phyloP scores from a whole-genome alignment of 2,329 filamentous ascomycete genomes.

The Xylaria multiplex region DNA sequence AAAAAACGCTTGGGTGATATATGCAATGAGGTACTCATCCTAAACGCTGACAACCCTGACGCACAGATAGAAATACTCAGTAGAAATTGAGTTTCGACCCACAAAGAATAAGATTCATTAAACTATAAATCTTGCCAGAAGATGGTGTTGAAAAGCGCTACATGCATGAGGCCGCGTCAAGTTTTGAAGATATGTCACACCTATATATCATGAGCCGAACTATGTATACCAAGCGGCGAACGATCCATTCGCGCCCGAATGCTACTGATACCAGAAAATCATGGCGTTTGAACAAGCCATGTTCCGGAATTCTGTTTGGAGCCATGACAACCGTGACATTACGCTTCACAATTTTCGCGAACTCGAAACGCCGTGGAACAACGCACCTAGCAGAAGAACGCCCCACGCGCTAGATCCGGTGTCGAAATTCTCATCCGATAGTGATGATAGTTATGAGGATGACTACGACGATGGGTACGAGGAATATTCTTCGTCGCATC shows the following conservation, averaged over 20 bases:
- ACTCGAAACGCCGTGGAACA: slow-evolving; percentile 22
- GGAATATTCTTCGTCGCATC: slow-evolving; percentile 24
- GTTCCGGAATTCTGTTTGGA: slow-evolving; percentile 42
- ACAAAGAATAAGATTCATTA: not conserved
- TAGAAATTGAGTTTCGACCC: not conserved
- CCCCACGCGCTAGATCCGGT: slow-evolving; percentile 8
- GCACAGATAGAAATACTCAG: not conserved
- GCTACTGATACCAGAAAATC: not conserved
- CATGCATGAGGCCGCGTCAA: not conserved
- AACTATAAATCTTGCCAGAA: not conserved
- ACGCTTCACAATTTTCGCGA: slow-evolving; percentile 38
- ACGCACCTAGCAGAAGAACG: not conserved
- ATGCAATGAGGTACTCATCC: not conserved
- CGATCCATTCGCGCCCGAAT: not conserved
- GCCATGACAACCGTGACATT: slow-evolving; percentile 36
- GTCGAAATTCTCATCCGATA: slow-evolving; percentile 42
- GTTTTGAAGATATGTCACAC: not conserved
- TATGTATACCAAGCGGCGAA: not conserved
- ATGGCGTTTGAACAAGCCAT: slow-evolving; percentile 40
- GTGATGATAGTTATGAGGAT: slow-evolving; percentile 38
- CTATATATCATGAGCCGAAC: not conserved
- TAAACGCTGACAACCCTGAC: not conserved
- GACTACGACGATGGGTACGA: slow-evolving; percentile 31
- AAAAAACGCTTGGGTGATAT: not conserved
- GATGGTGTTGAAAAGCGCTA: not conserved